Evolutionary conservation across 2,329 filamentous ascomycete species (phyloP), one percentile per base, ranked within the genome.

Genomic region (Exophiala lecanii-corni): DNA sequence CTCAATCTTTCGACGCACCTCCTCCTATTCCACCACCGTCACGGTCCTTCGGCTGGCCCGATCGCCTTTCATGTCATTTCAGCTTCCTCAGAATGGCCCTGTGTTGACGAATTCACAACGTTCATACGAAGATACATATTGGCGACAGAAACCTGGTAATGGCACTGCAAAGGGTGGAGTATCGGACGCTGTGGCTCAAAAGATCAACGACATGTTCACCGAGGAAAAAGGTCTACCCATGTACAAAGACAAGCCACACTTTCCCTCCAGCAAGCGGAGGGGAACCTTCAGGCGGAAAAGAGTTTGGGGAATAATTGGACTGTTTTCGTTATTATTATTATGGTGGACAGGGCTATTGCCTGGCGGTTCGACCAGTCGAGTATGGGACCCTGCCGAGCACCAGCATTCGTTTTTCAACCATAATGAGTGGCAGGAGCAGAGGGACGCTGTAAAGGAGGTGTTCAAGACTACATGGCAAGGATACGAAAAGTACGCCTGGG

Each of bases 231-330:
- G 79, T 45, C 70, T 98, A 50, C 92, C 92, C 34, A 89, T 97
- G 85, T 98, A 98, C 72, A 98, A 98, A 68, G 92, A 98, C 69
- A 98, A 98, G 65, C 92, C 92, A n/a, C 92, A 86, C 61, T 70
- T 65, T 44, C 57, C 64, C n/a, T 61, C 66, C 48, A 72, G 76
- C 55, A 76, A 78, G 56, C 71, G 73, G 49, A 72, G 73, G 39
- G 73, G 78, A 23, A 66, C 78, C 55, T 82, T 79, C 69, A 76
- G 75, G 62, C 76, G 77, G 57, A 86, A 84, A 68, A 72, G 84
- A 46, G 65, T 78, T 2, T 60, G 76, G 32, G 50, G 76, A 17
- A 65, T 73, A 4, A 52, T 86, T 23, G 63, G 76, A 6, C 52
- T 83, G 15, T 57, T 88, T 19, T 56, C 73, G 20, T 38, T 84